phyloP scores from a whole-genome alignment of 495 filamentous ascomycete genomes.

The Penicillium herquei region DNA sequence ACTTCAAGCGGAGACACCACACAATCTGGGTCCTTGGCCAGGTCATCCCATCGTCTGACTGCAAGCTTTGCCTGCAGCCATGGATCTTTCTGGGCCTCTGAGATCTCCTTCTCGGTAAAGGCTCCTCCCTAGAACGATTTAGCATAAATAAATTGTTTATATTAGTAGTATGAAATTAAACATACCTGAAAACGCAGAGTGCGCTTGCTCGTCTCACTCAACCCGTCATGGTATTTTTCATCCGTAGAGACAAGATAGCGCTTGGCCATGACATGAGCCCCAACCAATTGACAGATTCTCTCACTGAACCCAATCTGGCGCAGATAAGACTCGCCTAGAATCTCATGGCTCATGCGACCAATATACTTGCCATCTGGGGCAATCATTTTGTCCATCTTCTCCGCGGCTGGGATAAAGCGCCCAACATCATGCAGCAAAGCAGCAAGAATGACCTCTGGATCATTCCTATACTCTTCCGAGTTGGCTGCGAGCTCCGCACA shows the following conservation, averaged over 20 bases:
- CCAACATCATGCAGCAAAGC: constrained; percentile 44
- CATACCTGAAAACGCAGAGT: constrained; percentile 37
- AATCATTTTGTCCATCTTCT: constrained; percentile 26
- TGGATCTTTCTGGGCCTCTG: constrained; percentile 27
- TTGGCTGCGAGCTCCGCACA: constrained; percentile 34
- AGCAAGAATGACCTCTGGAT: constrained; percentile 35
- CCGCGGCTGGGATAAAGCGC: constrained; percentile 35
- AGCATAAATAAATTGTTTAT: no score
- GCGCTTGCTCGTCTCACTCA: constrained; percentile 39
- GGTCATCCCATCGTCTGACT: constrained; percentile 40
- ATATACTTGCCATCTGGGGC: constrained; percentile 26
- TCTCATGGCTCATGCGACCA: constrained; percentile 38
- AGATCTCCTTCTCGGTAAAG: constrained; percentile 28
- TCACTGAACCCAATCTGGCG: constrained; percentile 36
- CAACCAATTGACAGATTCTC: constrained; percentile 36
- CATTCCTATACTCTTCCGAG: constrained; percentile 18
- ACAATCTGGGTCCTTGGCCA: constrained; percentile 31
- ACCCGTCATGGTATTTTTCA: constrained; percentile 30
- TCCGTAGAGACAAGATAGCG: constrained; percentile 42
- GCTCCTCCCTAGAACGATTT: constrained; percentile 25
- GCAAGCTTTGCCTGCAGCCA: constrained; percentile 33
- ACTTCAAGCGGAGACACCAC: constrained; percentile 22
- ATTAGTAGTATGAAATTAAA: neutral
- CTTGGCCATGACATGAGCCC: constrained; percentile 43
- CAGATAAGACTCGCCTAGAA: constrained; percentile 38